Evolutionary conservation across 2,329 filamentous ascomycete species (phyloP), one percentile per base, ranked within the genome.

Genomic region (Neonectria ditissima): DNA sequence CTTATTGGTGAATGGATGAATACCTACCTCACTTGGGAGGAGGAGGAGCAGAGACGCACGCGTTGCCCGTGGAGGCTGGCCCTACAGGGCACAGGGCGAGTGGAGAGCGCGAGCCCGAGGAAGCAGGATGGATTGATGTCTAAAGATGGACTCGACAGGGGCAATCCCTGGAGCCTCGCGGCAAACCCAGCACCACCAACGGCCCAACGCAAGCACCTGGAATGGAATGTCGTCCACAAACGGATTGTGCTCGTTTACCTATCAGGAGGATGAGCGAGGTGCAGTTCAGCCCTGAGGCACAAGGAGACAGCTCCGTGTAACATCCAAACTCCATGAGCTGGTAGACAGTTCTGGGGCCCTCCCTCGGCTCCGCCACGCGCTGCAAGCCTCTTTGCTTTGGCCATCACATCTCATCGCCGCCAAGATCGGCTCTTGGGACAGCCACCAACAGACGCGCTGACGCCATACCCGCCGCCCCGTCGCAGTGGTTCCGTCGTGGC

Each of bases 401-500:
- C 68, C 54, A 48, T 45, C 43, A 28, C 44, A 28, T 48, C 45
- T 44, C 62, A 57, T 58, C 54, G 55, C 53, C 56, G 39, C 59
- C 51, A 60, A 58, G 66, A 68, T 69, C 70, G 55, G 59, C 60
- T 63, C 60, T 58, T 47, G 51, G 61, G 45, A 4, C 62, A 71
- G 65, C 66, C 63, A 73, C 69, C 65, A 65, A 68, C 64, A 70
- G 63, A 65, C 71, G 71, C 71, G 64, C 69, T 74, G 65, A 74
- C 71, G 71, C 71, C 71, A 56, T 74, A 71, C 65, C 70, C 70
- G 65, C 65, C 47, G 58, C 39, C 28, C 37, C 34, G 14, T 61
- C 26, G 20, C 44, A 24, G 32, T 45, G 43, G 50, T 44, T 44
- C 37, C 7, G 43, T 44, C 47, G 48, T 51, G 37, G 45, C n/a